Conservation (phyloP, 108 stramenopile genomes). For the Seminavis robusta region DNA sequence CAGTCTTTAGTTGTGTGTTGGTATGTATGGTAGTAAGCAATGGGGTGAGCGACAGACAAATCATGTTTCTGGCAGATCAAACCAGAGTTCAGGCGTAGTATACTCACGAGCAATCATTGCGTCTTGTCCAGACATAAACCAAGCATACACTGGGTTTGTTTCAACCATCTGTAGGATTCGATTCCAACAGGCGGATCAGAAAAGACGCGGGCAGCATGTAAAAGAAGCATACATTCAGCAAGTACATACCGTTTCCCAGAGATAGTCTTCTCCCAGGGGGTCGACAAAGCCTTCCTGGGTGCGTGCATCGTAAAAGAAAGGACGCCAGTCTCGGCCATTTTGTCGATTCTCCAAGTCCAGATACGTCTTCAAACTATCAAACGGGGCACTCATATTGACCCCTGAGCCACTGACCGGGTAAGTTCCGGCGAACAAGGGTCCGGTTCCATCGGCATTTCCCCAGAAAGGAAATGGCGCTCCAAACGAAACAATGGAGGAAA, state of each 20-base stretch:
- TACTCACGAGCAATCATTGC: conserved; percentile 14
- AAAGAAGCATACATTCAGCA: no score
- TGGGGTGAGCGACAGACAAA: background rate
- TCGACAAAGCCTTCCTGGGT: conserved; percentile 9
- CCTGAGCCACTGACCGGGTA: conserved; percentile 38
- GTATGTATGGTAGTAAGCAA: no score
- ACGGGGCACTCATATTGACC: conserved; percentile 23
- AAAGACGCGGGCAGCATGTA: no score
- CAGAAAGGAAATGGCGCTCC: conserved; percentile 42
- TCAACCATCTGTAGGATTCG: no score
- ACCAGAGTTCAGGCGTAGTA: background rate
- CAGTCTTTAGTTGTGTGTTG: no score
- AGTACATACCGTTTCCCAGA: conserved; percentile 12
- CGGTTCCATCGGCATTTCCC: conserved; percentile 17
- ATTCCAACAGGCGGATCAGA: background rate
- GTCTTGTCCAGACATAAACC: conserved; percentile 34
- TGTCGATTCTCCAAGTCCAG: conserved; percentile 9
- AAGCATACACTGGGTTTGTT: conserved; percentile 25
- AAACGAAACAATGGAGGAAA: conserved; percentile 19
- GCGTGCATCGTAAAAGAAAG: conserved; percentile 6
- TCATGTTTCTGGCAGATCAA: background rate
- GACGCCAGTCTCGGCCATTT: conserved; percentile 2
- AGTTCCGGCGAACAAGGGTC: conserved; percentile 19
- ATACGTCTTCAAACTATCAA: background rate
- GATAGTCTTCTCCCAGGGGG: background rate